Conservation (phyloP, 129 eudicot species). For the Arctium minus region DNA sequence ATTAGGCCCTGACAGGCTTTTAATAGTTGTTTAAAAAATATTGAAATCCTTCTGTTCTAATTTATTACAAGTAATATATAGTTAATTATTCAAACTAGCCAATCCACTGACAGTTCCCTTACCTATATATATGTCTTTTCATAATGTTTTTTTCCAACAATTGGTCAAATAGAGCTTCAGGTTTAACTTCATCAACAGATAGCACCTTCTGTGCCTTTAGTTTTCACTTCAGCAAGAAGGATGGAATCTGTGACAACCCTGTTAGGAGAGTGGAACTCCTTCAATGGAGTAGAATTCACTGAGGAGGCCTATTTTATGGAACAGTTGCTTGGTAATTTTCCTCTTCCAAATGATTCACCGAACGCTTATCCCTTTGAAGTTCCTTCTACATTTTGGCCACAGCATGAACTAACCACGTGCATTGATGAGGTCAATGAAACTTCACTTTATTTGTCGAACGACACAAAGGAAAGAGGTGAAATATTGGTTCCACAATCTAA, state of each 20-base stretch:
- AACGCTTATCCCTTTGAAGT: slow-evolving; percentile 13
- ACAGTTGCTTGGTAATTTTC: slow-evolving; percentile 48
- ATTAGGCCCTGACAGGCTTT: slow-evolving; percentile 28
- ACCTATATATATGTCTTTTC: slow-evolving; percentile 42
- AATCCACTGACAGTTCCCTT: slow-evolving; percentile 22
- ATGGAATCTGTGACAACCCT: slow-evolving; percentile 57
- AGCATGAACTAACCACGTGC: slow-evolving; percentile 4
- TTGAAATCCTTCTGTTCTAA: slow-evolving; percentile 10
- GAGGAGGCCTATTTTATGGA: slow-evolving; percentile 83
- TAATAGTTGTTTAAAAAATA: slow-evolving; percentile 2
- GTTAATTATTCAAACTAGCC: neutral
- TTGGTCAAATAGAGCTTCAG: neutral
- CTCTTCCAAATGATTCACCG: slow-evolving; percentile 15
- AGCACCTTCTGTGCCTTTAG: neutral
- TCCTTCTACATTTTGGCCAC: slow-evolving; percentile 31
- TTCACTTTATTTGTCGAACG: slow-evolving; percentile 13
- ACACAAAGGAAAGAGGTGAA: neutral
- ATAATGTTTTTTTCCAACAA: slow-evolving; percentile 6
- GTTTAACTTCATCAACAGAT: neutral
- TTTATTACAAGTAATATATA: slow-evolving; percentile 13
- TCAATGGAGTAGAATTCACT: slow-evolving; percentile 32
- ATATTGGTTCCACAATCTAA: neutral
- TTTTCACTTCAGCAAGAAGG: slow-evolving; percentile 15
- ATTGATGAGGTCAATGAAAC: slow-evolving; percentile 19
- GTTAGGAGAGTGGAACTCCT: slow-evolving; percentile 60